Evolutionary conservation across 148 eudicot species (phyloP).

Genomic region (Cornus controversa): DNA sequence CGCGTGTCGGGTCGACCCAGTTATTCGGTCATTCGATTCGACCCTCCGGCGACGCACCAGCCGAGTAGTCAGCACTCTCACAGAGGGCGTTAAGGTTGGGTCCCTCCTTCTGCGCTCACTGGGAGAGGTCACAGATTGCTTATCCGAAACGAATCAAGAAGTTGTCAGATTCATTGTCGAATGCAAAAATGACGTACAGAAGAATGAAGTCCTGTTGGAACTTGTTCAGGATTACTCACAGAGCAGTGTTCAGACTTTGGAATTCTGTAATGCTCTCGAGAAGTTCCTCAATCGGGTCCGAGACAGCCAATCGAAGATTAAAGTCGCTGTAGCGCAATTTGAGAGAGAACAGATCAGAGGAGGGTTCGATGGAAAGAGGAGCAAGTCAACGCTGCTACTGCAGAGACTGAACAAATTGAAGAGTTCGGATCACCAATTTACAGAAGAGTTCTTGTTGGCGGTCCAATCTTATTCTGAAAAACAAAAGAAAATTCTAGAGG

Average conservation of each 20-base stretch:
- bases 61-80: slow-evolving; percentile 48
- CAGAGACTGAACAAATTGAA: slow-evolving; percentile 56
- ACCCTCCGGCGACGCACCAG: slow-evolving; percentile 50
- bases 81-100: slow-evolving; percentile 38
- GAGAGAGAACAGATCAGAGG: slow-evolving; percentile 41
- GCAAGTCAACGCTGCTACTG: slow-evolving; percentile 26
- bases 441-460: slow-evolving; percentile 45
- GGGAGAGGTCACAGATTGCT: slow-evolving; percentile 49
- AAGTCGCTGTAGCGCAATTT: slow-evolving; percentile 51
- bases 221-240: slow-evolving; percentile 75
- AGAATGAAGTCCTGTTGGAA: slow-evolving; percentile 48
- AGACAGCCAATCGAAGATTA: slow-evolving; percentile 47
- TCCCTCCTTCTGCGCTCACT: slow-evolving; percentile 65
- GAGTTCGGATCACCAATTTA: slow-evolving; percentile 59
- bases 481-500: slow-evolving; percentile 54
- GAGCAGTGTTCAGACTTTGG: slow-evolving; percentile 48
- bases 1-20: slow-evolving; percentile 61
- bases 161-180: slow-evolving; percentile 60
- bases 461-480: slow-evolving; percentile 47
- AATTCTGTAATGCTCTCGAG: slow-evolving; percentile 62
- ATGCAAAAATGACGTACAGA: slow-evolving; percentile 68
- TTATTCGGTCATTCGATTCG: slow-evolving; percentile 60
- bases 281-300: slow-evolving; percentile 54
- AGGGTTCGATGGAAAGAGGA: neutral
- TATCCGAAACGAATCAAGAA: slow-evolving; percentile 67